phyloP scores from a whole-genome alignment of 179 eudicot genomes.

The Monotropa hypopitys region DNA sequence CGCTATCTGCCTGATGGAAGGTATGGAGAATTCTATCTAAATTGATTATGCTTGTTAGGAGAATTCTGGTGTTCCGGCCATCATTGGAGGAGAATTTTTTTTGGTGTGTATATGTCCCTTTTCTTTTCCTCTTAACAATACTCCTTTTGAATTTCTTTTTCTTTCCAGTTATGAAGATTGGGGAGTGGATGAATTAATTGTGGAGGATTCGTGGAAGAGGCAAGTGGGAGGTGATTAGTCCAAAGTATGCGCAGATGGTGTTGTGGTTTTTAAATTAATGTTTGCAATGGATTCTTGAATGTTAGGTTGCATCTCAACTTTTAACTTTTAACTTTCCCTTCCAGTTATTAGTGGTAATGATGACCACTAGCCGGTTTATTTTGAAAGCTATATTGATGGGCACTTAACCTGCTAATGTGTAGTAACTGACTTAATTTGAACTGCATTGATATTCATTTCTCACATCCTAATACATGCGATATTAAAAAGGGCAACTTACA shows the following conservation, averaged over 20 bases:
- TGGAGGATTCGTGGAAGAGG: conserved; percentile 98
- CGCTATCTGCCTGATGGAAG: conserved; percentile 97
- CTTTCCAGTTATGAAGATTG: conserved; percentile 77
- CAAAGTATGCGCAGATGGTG: neutral
- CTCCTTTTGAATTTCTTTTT: neutral
- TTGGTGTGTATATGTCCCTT: neutral
- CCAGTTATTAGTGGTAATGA: no score
- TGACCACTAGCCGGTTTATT: neutral
- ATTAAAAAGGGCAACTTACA: neutral
- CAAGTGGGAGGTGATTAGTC: conserved; percentile 83
- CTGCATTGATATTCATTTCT: neutral
- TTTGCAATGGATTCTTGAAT: no score
- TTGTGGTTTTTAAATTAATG: neutral
- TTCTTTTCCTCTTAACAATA: neutral
- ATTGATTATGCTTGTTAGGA: neutral
- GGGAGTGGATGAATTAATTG: conserved; percentile 95
- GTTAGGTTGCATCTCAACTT: no score
- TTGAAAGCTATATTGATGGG: neutral
- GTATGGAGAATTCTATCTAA: conserved; percentile 21
- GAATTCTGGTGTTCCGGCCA: neutral
- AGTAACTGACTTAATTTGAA: neutral
- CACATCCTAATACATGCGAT: neutral
- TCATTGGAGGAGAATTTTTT: neutral
- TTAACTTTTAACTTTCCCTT: no score
- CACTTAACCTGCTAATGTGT: neutral